Conservation (phyloP, 169 alveolate genomes). For the Plasmodium inui region DNA sequence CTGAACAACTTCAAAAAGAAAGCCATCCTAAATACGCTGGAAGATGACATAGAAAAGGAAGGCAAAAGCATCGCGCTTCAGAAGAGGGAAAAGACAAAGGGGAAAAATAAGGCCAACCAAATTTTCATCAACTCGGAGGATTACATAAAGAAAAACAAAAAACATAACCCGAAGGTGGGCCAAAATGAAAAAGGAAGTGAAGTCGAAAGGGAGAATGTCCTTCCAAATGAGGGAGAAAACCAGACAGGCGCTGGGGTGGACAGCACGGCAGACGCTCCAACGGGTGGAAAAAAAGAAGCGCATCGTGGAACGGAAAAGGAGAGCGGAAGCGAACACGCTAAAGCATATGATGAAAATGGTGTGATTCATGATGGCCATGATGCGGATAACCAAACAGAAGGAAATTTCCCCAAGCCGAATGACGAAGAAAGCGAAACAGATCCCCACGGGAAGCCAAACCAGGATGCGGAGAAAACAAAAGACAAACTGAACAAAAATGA, state of each 20-base stretch:
- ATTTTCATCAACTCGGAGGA: constrained; percentile 36
- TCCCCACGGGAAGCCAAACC: not conserved
- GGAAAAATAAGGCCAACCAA: not conserved
- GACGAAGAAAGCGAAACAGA: not conserved
- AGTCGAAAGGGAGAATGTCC: not conserved
- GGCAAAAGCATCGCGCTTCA: not conserved
- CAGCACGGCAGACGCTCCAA: not conserved
- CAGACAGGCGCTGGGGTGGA: not conserved
- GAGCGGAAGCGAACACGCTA: not conserved
- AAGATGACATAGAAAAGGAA: constrained; percentile 54
- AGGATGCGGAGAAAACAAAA: not conserved
- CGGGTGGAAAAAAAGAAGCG: not conserved
- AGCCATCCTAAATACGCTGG: constrained; percentile 59
- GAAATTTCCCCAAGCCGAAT: not conserved
- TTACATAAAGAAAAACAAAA: constrained; percentile 24
- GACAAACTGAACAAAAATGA: not conserved
- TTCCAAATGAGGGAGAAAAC: not conserved
- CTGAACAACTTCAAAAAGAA: constrained; percentile 62
- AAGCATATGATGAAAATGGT: not conserved
- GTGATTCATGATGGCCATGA: not conserved
- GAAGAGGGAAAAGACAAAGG: constrained; percentile 46
- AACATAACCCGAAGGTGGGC: not conserved
- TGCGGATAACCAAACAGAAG: not conserved
- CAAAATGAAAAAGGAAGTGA: not conserved
- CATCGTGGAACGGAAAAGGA: not conserved